A percentile compares a stretch with the other conserved stretches of the same genome.
These are phyloP conservation scores for Fraxinus excelsior DNA, from an alignment of 257 asterid species.

Conservation along the genomic window DNA sequence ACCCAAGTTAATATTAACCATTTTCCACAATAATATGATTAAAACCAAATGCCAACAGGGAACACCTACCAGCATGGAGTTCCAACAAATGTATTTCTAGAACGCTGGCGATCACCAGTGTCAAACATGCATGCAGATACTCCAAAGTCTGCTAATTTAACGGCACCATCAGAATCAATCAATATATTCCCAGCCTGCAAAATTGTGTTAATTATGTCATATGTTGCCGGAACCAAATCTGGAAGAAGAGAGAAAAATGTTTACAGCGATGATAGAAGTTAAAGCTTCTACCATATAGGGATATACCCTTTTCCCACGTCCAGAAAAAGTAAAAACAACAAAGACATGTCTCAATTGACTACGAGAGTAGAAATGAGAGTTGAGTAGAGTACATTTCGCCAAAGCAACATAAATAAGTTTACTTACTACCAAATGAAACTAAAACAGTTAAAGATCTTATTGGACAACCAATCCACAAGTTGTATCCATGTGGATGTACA, in stretches of 20 bases:
- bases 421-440: conserved; percentile 17
- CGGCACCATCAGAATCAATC: conserved; percentile 73
- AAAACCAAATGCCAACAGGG: conserved; percentile 32
- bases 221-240: conserved; percentile 2
- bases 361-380: not conserved
- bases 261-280: conserved; percentile 17
- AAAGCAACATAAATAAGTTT: conserved; percentile 3
- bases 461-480: conserved; percentile 12
- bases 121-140: conserved; percentile 98
- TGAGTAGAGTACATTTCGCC: not conserved
- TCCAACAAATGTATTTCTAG: conserved; percentile 98
- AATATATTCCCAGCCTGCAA: conserved; percentile 96
- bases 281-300: conserved; percentile 24
- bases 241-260: conserved; percentile 12
- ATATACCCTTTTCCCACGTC: not conserved
- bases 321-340: not conserved
- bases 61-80: conserved; percentile 89
- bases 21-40: not conserved
- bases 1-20: conserved; percentile 7
- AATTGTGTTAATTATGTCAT: not conserved
- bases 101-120: conserved; percentile 94
- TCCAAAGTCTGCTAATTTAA: conserved; percentile 91
- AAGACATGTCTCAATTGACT: not conserved
- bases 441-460: conserved; percentile 12
- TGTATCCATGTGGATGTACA: conserved; percentile 10